Evolutionary conservation across 1,139 yeast genomes (phyloP).

Genomic region (Scheffersomyces quercinus): DNA sequence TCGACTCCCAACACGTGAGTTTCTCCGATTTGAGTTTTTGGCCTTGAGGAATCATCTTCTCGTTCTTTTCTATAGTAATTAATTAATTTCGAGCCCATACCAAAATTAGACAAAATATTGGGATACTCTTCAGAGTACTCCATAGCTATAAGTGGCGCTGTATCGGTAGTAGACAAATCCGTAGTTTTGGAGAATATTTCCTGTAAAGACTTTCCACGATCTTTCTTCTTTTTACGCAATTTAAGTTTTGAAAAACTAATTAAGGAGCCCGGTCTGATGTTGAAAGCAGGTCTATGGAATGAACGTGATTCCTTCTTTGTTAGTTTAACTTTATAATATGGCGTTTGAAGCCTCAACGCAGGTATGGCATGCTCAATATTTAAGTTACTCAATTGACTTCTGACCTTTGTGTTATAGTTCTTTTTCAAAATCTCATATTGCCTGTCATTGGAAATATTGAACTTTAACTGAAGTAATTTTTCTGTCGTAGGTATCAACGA

Average conservation of each 20-base stretch:
- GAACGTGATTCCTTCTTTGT: constrained; percentile 70
- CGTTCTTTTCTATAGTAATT: constrained; percentile 86
- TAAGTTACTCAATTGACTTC: constrained; percentile 90
- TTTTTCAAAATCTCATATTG: constrained; percentile 81
- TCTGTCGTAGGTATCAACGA: constrained; percentile 52
- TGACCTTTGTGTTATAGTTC: constrained; percentile 86
- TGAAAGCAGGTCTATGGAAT: constrained; percentile 79
- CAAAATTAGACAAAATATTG: constrained; percentile 77
- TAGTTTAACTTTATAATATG: constrained; percentile 82
- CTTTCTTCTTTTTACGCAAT: constrained; percentile 84
- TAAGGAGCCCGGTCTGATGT: constrained; percentile 73
- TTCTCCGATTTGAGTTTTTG: constrained; percentile 89
- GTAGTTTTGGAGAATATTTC: constrained; percentile 71
- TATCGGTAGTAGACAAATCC: constrained; percentile 83
- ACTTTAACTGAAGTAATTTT: constrained; percentile 51
- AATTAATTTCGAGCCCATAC: constrained; percentile 93
- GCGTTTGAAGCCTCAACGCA: constrained; percentile 83
- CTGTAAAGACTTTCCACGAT: constrained; percentile 76
- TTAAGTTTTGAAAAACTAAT: constrained; percentile 77
- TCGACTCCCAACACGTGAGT: constrained; percentile 94
- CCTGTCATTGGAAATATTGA: constrained; percentile 84
- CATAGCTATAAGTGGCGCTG: constrained; percentile 72
- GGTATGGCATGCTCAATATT: constrained; percentile 91
- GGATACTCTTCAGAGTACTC: constrained; percentile 95
- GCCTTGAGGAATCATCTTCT: constrained; percentile 83